Conservation (phyloP, 2,329 filamentous ascomycete species). For the Paracoccidioides lutzii region DNA sequence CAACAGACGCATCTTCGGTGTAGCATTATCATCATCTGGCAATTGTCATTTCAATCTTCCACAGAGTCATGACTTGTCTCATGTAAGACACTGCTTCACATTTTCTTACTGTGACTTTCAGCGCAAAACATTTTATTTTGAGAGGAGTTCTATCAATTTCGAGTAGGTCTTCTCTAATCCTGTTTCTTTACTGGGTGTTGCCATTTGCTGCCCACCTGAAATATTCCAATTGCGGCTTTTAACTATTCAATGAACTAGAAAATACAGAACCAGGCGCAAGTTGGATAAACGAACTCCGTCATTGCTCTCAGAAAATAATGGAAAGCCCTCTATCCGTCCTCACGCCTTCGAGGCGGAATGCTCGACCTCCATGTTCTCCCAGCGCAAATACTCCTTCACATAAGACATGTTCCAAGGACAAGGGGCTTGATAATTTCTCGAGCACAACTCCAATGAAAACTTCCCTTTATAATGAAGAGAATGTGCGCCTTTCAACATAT, state of each 20-base stretch:
- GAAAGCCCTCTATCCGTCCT: conserved; percentile 30
- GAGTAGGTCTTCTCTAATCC: not conserved
- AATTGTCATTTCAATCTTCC: too few relatives aligned
- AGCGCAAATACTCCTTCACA: not conserved
- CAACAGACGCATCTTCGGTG: conserved; percentile 7
- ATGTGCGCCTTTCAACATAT: not conserved
- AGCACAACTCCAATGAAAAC: conserved; percentile 1
- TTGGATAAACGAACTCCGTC: not conserved
- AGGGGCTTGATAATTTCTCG: not conserved
- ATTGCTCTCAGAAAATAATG: conserved; percentile 16
- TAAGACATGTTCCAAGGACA: not conserved
- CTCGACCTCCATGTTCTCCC: conserved; percentile 18
- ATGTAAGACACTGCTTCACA: not conserved
- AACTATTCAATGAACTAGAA: not conserved
- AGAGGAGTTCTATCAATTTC: not conserved
- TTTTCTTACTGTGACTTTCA: not conserved
- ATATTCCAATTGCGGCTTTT: not conserved
- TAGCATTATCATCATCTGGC: not conserved
- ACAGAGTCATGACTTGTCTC: not conserved
- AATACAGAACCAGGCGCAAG: not conserved
- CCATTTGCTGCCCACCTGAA: not conserved
- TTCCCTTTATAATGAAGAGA: conserved; percentile 8
- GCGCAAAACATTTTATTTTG: not conserved
- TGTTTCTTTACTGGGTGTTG: too few relatives aligned
- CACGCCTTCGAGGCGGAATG: conserved; percentile 30